Base-by-base conservation (phyloP, 2,329 filamentous ascomycete species). In the Colletotrichum euphorbiae region DNA sequence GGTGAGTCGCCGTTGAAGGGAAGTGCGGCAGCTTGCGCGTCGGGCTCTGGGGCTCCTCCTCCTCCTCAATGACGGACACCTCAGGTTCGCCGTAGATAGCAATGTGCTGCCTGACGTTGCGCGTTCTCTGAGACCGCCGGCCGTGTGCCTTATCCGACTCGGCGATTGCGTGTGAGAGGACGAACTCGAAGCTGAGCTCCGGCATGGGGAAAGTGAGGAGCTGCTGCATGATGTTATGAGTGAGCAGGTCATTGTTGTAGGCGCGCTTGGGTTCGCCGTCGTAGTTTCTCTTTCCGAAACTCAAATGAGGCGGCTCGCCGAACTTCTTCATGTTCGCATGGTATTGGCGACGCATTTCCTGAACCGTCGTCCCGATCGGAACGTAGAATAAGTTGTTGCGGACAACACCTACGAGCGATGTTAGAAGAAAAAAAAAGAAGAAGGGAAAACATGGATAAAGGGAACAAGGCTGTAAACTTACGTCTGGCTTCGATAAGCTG, bases 1-100 rank as follows among this genome's bases (percentile, higher is more conserved):
- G 62, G 13, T 70, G 67, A 4, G 67, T 67, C 6, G 69, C 69
- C 24, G 62, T 58, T 8, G 69, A 69, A 4, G 67, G 62, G 42
- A 68, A 68, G 46, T 43, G 65, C 0, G 65, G 65, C 38, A 68
- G 19, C 54, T 65, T 65, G 15, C 45, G 52, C 0, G 65, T 65
- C 7, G 65, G 65, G 33, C 65, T 68, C 15, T 68, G 61, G 4
- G 65, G 65, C n/a, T 68, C 65, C 6, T 68, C 65, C 12, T 68
- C 65, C 33, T 68, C 65, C 28, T 68, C 65, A 21, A 68, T 68
- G 15, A 59, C 24, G 2, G 65, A 65, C 9, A 68, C 48, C 11
- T 68, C 65, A 2, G 65, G 62, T 36, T 68, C 65, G 17, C 65
- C 65, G 19, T 59, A 68, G 2, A 59, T 45, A 13, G 65, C 65